Conservation (phyloP, 1,284 basidiomycete genomes). For the Ganoderma resinaceum region DNA sequence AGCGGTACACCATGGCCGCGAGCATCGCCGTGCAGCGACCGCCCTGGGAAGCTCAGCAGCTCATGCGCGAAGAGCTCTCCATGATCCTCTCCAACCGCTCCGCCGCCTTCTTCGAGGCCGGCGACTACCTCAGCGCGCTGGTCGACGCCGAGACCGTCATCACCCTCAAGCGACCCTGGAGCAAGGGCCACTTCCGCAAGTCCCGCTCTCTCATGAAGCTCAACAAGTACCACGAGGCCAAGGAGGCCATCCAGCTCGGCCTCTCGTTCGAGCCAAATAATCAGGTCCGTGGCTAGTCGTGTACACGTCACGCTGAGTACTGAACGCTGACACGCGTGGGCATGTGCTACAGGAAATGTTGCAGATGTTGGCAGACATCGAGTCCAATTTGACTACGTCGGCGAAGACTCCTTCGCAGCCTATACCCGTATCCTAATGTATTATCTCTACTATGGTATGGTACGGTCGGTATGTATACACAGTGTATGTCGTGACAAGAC, state of each 20-base stretch:
- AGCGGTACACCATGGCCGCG: conserved; percentile 86
- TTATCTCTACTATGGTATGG: conserved; percentile 26
- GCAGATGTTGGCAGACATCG: conserved; percentile 34
- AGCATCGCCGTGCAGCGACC: conserved; percentile 85
- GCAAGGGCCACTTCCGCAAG: conserved; percentile 95
- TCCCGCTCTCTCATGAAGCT: conserved; percentile 89
- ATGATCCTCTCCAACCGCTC: conserved; percentile 92
- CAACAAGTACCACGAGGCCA: conserved; percentile 75
- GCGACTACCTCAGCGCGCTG: conserved; percentile 83
- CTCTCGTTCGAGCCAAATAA: conserved; percentile 92
- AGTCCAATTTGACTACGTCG: conserved; percentile 24
- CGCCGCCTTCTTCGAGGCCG: conserved; percentile 81
- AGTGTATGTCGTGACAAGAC: conserved; percentile 23
- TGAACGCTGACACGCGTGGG: neutral
- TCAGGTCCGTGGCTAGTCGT: conserved; percentile 51
- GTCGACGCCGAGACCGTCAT: conserved; percentile 94
- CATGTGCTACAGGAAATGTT: conserved; percentile 33
- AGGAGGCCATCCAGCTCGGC: conserved; percentile 84
- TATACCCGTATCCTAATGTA: conserved; percentile 35
- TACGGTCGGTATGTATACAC: conserved; percentile 29
- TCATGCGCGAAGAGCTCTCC: conserved; percentile 90
- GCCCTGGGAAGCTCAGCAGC: conserved; percentile 86
- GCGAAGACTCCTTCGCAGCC: conserved; percentile 23
- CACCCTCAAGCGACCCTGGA: conserved; percentile 86
- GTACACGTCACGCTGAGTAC: neutral